Evolutionary conservation across 179 eudicot species (phyloP).

Genomic region (Silene vulgaris): DNA sequence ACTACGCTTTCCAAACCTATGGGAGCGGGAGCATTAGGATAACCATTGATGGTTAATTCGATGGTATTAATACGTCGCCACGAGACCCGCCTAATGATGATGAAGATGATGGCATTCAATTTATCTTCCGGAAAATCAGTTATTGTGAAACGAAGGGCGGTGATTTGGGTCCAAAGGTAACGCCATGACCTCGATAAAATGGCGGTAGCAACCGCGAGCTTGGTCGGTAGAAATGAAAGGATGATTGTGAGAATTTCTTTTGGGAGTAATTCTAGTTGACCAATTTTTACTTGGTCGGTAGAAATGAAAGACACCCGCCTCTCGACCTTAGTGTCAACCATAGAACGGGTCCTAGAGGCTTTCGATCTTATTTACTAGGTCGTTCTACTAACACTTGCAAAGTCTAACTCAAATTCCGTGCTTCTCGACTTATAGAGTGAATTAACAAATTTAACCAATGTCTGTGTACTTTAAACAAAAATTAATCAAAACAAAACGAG

Average conservation of each 20-base stretch:
- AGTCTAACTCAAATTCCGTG: too few species aligned
- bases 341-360: too few species aligned
- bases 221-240: slow-evolving; percentile 13
- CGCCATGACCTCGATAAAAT: slow-evolving; percentile 7
- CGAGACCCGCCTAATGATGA: not conserved
- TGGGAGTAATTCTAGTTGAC: not conserved
- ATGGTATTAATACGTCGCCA: not conserved
- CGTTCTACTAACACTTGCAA: too few species aligned
- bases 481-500: too few species aligned
- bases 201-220: slow-evolving; percentile 3
- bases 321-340: too few species aligned
- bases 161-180: slow-evolving; percentile 6
- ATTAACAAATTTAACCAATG: too few species aligned
- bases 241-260: not conserved
- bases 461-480: too few species aligned
- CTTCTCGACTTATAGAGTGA: too few species aligned
- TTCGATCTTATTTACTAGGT: too few species aligned
- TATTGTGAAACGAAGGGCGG: not conserved
- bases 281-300: too few species aligned
- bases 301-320: too few species aligned
- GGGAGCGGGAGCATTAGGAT: too few species aligned
- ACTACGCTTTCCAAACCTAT: not conserved
- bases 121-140: not conserved
- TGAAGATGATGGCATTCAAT: not conserved
- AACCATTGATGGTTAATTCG: not conserved